phyloP scores from a whole-genome alignment of 129 eudicot species.

The Logfia minima region DNA sequence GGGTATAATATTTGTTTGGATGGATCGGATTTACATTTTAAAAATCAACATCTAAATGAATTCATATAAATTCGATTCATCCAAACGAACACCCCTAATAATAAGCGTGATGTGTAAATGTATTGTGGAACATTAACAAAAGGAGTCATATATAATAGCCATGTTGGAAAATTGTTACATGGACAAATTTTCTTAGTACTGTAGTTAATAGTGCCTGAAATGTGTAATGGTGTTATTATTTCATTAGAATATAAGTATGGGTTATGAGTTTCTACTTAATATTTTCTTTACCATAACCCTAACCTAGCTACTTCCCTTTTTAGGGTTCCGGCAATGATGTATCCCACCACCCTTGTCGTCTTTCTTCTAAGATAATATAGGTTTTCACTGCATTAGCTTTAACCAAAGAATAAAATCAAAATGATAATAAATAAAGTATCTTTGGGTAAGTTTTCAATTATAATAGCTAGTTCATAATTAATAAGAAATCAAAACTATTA shows the following conservation, averaged over 20 bases:
- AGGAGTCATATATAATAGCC: background rate
- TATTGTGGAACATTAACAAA: background rate
- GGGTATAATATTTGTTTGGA: too few species aligned
- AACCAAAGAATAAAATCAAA: too few species aligned
- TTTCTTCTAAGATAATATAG: slow-evolving; percentile 17
- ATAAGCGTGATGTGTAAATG: background rate
- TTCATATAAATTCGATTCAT: too few species aligned
- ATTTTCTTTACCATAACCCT: slow-evolving; percentile 21
- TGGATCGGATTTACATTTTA: too few species aligned
- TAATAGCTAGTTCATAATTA: too few species aligned
- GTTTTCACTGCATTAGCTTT: slow-evolving; percentile 9
- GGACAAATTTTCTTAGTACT: slow-evolving; percentile 2
- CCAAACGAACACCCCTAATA: too few species aligned
- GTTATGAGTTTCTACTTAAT: slow-evolving; percentile 31
- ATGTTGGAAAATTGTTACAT: background rate
- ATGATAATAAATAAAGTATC: background rate
- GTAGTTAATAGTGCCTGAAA: background rate
- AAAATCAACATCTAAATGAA: too few species aligned
- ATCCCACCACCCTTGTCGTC: slow-evolving; percentile 42
- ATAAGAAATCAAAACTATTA: too few species aligned
- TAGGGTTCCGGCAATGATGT: slow-evolving; percentile 40
- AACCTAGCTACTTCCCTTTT: slow-evolving; percentile 25
- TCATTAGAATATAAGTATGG: slow-evolving; percentile 29
- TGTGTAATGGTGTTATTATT: background rate
- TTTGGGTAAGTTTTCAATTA: background rate